Evolutionary conservation across 176 grass and related monocot genomes (phyloP), one percentile per base, ranked within the genome.

Genomic region (Aechmea fasciata): DNA sequence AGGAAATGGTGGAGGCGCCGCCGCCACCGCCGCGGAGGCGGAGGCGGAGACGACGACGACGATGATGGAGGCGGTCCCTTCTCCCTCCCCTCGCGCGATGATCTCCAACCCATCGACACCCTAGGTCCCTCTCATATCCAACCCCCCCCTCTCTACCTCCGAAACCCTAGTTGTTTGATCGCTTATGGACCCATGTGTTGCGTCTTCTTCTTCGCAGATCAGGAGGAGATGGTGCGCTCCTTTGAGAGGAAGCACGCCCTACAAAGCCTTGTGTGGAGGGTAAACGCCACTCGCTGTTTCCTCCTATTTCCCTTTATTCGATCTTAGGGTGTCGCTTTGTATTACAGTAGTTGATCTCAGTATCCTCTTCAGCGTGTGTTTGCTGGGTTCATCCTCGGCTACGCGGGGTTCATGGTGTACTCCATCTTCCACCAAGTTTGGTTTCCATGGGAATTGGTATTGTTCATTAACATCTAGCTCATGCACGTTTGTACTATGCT

Each of bases 381-480:
- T 61, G 81, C 89, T 48, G 85, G 79, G 1, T 85, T 96, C 71
- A 70, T 92, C 33, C 29, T 92, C 25, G 73, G 69, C 63, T 92
- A 96, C 79, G 77, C 79, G 17, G 76, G 69, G 7, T 92, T 96
- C 64, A 64, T 96, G 73, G 20, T 89, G 63, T 92, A 92, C 67
- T 92, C 83, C 33, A 80, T 83, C 65, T 87, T 81, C 57, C 89
- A 92, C 49, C 93, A 96, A 76, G 81, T 80, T 52, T 87, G 81
- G 85, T 83, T 65, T 83, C 93, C 89, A 54, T 96, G 93, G 93
- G 86, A 96, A 15, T 73, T 96, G 81, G 93, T 96, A 64, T 2
- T 74, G 81, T 71, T 41, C 52, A 15, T 22, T 41, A 7, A 41
- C 52, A 28, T 24, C 51, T 66, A 26, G 10, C 15, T 15, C 9